Percentiles rank a stretch among this genome's conserved stretches.
Conservation (phyloP, 1,284 basidiomycete species). For the Ceratobasidium sp. region DNA sequence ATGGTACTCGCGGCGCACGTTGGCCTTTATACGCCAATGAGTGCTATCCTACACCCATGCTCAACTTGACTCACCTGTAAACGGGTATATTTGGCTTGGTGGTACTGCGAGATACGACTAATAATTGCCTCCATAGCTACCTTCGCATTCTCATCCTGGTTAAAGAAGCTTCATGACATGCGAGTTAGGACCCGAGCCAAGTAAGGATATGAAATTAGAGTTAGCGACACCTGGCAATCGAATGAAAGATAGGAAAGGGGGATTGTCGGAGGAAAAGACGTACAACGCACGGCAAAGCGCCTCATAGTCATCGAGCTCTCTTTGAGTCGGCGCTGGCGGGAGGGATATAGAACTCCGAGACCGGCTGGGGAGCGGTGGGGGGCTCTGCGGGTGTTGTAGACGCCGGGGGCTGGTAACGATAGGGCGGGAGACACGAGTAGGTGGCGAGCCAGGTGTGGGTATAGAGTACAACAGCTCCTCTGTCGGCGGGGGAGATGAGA, state of each 20-base stretch:
- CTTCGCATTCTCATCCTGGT: conserved; percentile 46
- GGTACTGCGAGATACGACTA: conserved; percentile 44
- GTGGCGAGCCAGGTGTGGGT: conserved; percentile 13
- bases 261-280: conserved; percentile 20
- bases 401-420: conserved; percentile 13
- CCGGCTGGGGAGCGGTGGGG: conserved; percentile 23
- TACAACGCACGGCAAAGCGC: conserved; percentile 46
- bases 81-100: conserved; percentile 49
- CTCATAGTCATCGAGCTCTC: conserved; percentile 47
- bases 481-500: conserved; percentile 9
- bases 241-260: conserved; percentile 16
- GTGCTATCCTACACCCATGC: neutral
- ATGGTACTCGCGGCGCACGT: conserved; percentile 38
- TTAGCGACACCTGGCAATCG: conserved; percentile 41
- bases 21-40: conserved; percentile 7
- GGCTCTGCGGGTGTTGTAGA: neutral
- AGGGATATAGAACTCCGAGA: conserved; percentile 22
- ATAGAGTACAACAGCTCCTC: conserved; percentile 31
- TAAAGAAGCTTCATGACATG: conserved; percentile 46
- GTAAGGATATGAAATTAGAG: conserved; percentile 17
- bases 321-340: conserved; percentile 34
- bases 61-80: conserved; percentile 47
- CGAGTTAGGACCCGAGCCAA: conserved; percentile 20
- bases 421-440: conserved; percentile 16
- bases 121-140: conserved; percentile 47